Conservation (phyloP, 371 early-diverging fungal genomes). For the Rhizomucor miehei region DNA sequence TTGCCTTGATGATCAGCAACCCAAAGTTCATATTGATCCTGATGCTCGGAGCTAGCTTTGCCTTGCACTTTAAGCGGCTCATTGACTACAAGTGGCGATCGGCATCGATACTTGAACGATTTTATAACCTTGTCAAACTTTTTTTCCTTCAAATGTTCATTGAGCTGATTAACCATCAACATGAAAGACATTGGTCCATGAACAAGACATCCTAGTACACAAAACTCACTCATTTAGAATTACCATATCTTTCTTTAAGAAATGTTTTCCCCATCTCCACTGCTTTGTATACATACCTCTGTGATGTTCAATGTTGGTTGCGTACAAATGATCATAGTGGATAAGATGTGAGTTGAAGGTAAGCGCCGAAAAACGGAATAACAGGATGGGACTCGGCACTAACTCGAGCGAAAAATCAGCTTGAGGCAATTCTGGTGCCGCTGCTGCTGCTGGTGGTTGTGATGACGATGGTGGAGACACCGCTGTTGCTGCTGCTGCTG, state of each 20-base stretch:
- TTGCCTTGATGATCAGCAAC: conserved; percentile 61
- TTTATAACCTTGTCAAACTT: conserved; percentile 17
- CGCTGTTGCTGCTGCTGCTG: too few species aligned
- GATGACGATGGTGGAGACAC: neutral
- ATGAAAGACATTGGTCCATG: conserved; percentile 82
- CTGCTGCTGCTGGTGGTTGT: neutral
- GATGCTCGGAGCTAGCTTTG: conserved; percentile 22
- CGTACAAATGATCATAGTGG: conserved; percentile 75
- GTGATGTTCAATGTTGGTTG: conserved; percentile 68
- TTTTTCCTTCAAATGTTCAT: conserved; percentile 12
- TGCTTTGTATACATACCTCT: conserved; percentile 44
- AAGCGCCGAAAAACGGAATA: conserved; percentile 83
- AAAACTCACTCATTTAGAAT: too few species aligned
- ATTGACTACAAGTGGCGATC: conserved; percentile 64
- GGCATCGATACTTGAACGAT: conserved; percentile 66
- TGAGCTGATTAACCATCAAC: conserved; percentile 55
- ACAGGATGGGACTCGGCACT: conserved; percentile 59
- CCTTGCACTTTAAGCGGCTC: conserved; percentile 54
- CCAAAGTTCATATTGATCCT: conserved; percentile 64
- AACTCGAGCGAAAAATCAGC: conserved; percentile 57
- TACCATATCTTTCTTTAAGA: neutral
- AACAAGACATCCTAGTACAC: conserved; percentile 65
- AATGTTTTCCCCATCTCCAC: neutral
- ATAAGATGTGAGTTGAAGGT: conserved; percentile 83
- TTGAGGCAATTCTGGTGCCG: conserved; percentile 3